Conservation (phyloP, 2,329 filamentous ascomycete genomes). For the Botrytis sinoallii region DNA sequence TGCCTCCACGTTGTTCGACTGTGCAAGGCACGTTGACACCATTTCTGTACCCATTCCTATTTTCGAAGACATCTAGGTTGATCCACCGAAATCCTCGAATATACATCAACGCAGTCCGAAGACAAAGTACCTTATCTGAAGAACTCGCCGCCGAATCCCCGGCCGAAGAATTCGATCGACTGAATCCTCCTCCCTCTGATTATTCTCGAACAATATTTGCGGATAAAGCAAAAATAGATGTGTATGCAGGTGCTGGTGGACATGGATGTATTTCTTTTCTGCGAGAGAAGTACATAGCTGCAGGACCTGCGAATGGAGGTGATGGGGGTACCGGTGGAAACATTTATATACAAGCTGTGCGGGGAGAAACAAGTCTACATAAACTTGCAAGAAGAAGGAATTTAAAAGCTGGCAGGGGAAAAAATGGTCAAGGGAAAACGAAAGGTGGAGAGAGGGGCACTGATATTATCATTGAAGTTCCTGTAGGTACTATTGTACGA, state of each 20-base stretch:
- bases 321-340: constrained; percentile 90
- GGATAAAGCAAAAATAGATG: constrained; percentile 75
- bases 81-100: constrained; percentile 17
- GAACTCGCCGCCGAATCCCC: constrained; percentile 18
- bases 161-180: constrained; percentile 46
- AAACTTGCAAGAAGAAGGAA: constrained; percentile 79
- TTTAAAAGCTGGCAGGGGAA: constrained; percentile 71
- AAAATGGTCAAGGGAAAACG: constrained; percentile 71
- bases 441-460: constrained; percentile 76
- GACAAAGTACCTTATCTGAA: constrained; percentile 25
- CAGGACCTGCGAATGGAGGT: constrained; percentile 90
- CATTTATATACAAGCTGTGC: constrained; percentile 89
- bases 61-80: constrained; percentile 21
- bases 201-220: constrained; percentile 81
- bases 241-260: constrained; percentile 79
- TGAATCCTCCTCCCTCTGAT: constrained; percentile 81
- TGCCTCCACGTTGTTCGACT: constrained; percentile 36
- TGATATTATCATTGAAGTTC: constrained; percentile 84
- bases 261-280: constrained; percentile 93
- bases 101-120: constrained; percentile 23
- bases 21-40: constrained; percentile 36
- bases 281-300: constrained; percentile 82
- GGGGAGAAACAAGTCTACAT: constrained; percentile 87
- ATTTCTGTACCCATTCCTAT: constrained; percentile 37
- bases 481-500: constrained; percentile 84